phyloP scores from a whole-genome alignment of 345 rosid species.

The Gossypium longicalyx region DNA sequence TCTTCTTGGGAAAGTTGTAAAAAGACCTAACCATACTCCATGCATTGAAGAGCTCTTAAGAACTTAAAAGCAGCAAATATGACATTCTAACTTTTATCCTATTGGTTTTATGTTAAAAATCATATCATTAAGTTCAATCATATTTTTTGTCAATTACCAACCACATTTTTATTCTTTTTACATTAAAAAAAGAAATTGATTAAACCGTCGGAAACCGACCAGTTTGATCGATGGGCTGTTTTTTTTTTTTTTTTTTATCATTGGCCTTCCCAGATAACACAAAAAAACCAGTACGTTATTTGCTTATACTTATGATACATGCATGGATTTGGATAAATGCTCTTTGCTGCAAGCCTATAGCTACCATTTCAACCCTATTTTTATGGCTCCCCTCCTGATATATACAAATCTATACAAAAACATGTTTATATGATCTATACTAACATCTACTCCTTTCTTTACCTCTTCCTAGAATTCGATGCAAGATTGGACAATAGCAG shows the following conservation, averaged over 20 bases:
- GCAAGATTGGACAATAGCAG: neutral
- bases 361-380: neutral
- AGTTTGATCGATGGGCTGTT: neutral
- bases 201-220: too few species aligned
- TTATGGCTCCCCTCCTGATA: neutral
- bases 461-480: neutral
- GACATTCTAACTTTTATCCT: too few species aligned
- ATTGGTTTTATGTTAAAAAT: too few species aligned
- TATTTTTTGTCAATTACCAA: too few species aligned
- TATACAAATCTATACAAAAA: constrained; percentile 10
- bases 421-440: neutral
- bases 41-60: too few species aligned
- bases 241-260: too few species aligned
- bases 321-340: constrained; percentile 4
- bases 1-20: too few species aligned
- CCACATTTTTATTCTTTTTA: too few species aligned
- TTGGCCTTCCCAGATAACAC: neutral
- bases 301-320: neutral
- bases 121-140: too few species aligned
- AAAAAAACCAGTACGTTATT: neutral
- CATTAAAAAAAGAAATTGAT: too few species aligned
- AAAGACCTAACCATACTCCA: too few species aligned
- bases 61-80: too few species aligned
- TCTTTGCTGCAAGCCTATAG: neutral
- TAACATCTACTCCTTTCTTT: neutral